Evolutionary conservation across 2,329 filamentous ascomycete species (phyloP).

Genomic region (Pyrenophora tritici-repentis): DNA sequence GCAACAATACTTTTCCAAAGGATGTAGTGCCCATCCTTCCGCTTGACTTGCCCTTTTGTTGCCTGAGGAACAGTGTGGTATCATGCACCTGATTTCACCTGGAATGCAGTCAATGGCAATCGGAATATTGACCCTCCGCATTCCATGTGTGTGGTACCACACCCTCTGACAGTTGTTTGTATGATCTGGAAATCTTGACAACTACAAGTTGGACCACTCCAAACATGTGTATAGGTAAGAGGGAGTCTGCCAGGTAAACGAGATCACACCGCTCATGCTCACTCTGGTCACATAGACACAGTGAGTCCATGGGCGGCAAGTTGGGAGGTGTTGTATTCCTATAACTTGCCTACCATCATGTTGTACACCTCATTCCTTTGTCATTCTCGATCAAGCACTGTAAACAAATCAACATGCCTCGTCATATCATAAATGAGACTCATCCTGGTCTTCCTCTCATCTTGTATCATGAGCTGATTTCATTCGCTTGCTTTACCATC

Average conservation of each 20-base stretch:
- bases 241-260: too few species aligned
- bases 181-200: too few species aligned
- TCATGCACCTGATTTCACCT: not conserved
- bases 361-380: constrained; percentile 30
- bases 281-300: too few species aligned
- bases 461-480: constrained; percentile 23
- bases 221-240: too few species aligned
- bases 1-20: too few species aligned
- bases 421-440: constrained; percentile 35
- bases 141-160: too few species aligned
- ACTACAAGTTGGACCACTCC: too few species aligned
- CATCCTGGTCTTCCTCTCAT: constrained; percentile 16
- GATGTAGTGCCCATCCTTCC: too few species aligned
- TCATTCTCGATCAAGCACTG: constrained; percentile 7
- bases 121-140: too few species aligned
- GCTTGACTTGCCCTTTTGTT: not conserved
- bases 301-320: not conserved
- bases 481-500: constrained; percentile 20
- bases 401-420: constrained; percentile 35
- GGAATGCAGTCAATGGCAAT: not conserved
- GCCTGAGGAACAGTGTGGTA: not conserved
- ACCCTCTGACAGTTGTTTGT: too few species aligned
- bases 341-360: constrained; percentile 17
- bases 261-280: too few species aligned
- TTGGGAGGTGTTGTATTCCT: constrained; percentile 2